Base-by-base conservation (phyloP, 768 basidiomycete genomes). In the Leucocoprinus sp. region DNA sequence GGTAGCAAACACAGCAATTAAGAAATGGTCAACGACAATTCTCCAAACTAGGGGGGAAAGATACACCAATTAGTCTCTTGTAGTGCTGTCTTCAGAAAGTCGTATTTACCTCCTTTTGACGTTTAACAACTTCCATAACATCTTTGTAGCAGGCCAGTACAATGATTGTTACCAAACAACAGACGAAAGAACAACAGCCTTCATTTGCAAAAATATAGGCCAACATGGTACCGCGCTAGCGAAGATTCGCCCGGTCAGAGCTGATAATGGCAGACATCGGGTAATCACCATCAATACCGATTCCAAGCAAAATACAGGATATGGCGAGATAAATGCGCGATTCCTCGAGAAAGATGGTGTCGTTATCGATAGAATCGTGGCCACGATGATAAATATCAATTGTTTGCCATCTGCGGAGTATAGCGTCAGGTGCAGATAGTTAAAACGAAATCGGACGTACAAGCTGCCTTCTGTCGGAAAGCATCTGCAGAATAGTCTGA, bases 271-370 rank as follows among this genome's bases (percentile, higher is more conserved):
- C 83, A 8, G 74, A 78, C 83, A 87, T 82, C 1, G 84, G 83
- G 55, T 86, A 86, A 59, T 87, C 87, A 2, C 82, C 86, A 12
- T 84, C 87, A 0, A 89, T 77, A 18, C 86, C 87, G 12, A 90
- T 63, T 0, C 87, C 87, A 26, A 89, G 75, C 5, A 89, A 54
- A 42, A 88, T 81, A 9, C 87, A 80, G 56, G 75, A 87, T 3
- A 80, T 54, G 12, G 67, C 67, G 11, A 89, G 68, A 58, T 81
- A 88, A 52, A 85, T 75, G 38, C 87, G 67, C 18, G 60, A 67
- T 21, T 60, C 53, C 36, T 74, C 57, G 2, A 81, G 72, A 15
- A 72, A 69, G 18, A 85, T 66, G 3, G 85, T 11, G 71, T 75
- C 2, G 78, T 75, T 46, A 88, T 67, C 23, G 70, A 73, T 26